A percentile compares a stretch with the other conserved stretches of the same genome.
These are phyloP conservation scores for Mortierella sp. DNA, from an alignment of 371 early-diverging fungal genomes.

Conservation along the genomic window DNA sequence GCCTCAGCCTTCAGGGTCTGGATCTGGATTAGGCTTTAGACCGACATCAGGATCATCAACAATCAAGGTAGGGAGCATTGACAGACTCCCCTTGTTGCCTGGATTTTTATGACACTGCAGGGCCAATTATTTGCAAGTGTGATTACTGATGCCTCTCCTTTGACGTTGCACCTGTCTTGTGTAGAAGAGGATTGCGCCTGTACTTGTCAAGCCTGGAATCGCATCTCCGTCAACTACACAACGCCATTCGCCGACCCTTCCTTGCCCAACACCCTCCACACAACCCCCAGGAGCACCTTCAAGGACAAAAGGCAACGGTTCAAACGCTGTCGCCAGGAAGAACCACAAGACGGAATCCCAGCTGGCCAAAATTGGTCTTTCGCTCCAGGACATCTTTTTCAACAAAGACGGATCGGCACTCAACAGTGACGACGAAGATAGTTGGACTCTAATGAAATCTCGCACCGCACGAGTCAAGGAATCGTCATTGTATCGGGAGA, in stretches of 20 bases:
- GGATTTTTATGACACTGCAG: not conserved
- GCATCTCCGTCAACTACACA: not conserved
- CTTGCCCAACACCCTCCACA: not conserved
- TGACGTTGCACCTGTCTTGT: too few relatives aligned
- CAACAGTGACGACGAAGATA: conserved; percentile 28
- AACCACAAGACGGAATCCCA: not conserved
- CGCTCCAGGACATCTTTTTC: conserved; percentile 26
- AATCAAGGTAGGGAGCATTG: not conserved
- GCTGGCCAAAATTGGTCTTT: conserved; percentile 16
- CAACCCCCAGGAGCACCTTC: not conserved
- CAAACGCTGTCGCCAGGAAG: not conserved
- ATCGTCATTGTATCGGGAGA: not conserved
- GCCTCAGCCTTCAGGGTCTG: not conserved
- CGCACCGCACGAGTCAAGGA: not conserved
- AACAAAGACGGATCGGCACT: conserved; percentile 6
- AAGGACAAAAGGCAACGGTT: not conserved
- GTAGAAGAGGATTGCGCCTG: conserved; percentile 6
- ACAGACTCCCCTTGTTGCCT: not conserved
- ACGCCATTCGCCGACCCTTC: not conserved
- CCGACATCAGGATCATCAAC: not conserved
- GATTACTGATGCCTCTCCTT: not conserved
- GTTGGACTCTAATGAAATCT: conserved; percentile 22
- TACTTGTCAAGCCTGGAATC: not conserved
- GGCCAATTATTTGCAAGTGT: not conserved
- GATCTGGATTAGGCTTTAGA: not conserved